Evolutionary conservation across 2,329 filamentous ascomycete genomes (phyloP).

Genomic region (Lecanicillium sp.): DNA sequence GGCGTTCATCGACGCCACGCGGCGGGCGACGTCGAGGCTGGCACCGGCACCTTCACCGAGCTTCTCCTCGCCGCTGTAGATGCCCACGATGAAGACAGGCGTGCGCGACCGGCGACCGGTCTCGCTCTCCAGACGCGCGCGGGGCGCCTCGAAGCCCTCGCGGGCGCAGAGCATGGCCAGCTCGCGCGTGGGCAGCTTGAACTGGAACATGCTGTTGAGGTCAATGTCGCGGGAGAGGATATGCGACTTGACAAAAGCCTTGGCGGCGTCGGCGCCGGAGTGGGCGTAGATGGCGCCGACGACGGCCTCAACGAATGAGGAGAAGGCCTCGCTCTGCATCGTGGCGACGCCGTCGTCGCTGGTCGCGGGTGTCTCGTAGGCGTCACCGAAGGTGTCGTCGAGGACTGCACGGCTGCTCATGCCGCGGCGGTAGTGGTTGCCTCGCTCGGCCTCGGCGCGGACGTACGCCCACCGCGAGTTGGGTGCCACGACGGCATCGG

Average conservation of each 20-base stretch:
- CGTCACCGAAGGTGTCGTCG: constrained; percentile 79
- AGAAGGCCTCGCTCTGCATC: constrained; percentile 68
- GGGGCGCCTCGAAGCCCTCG: constrained; percentile 81
- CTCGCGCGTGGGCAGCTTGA: constrained; percentile 78
- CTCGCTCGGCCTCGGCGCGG: constrained; percentile 43
- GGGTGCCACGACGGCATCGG: constrained; percentile 38
- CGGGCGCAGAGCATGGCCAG: constrained; percentile 75
- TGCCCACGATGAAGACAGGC: constrained; percentile 89
- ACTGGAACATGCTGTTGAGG: constrained; percentile 72
- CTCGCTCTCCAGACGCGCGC: constrained; percentile 83
- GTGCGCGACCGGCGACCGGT: constrained; percentile 79
- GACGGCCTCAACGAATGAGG: constrained; percentile 75
- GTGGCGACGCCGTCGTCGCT: constrained; percentile 44
- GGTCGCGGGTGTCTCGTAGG: constrained; percentile 24
- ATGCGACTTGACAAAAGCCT: constrained; percentile 77
- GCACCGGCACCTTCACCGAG: constrained; percentile 83
- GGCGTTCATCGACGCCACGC: constrained; percentile 74
- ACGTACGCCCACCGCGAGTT: constrained; percentile 46
- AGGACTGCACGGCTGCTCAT: constrained; percentile 72
- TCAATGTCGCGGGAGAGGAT: constrained; percentile 75
- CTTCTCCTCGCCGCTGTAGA: constrained; percentile 87
- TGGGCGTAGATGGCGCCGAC: constrained; percentile 83
- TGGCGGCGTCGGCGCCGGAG: constrained; percentile 69
- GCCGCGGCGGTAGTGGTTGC: constrained; percentile 53
- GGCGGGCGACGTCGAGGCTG: constrained; percentile 70